Evolutionary conservation across 352 stramenopile genomes (phyloP), one percentile per base, ranked within the genome.

Genomic region (Globisporangium cederbergense): DNA sequence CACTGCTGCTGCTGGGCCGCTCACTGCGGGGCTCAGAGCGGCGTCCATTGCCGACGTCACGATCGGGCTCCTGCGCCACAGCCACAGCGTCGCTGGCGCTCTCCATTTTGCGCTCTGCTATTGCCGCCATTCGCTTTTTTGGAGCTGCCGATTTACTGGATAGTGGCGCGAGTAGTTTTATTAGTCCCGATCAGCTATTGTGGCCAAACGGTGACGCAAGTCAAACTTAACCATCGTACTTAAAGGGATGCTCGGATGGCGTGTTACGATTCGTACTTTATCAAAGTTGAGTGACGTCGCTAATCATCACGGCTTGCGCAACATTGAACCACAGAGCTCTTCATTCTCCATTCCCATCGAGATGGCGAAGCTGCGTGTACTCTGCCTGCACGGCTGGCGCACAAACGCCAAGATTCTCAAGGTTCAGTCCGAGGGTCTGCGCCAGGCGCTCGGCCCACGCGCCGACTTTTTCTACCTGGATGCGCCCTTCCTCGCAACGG

Each of bases 351-450:
- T 13, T 57, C 30, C 14, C 28, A 22, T 22, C n/a, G 57, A 40
- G 36, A 61, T 43, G 57, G 3, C 67, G 57, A 74, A 78, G 51
- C 80, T 93, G 61, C 85, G 85, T 22, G 78, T 92, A 67, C 71
- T 93, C 38, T 93, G 85, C 42, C 78, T 93, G 20, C 86, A 94
- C 54, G 83, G 86, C 20, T 94, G 80, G 80, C 80, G 86, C 58
- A 94, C 86, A 18, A 94, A 86, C 68, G 70, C 67, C n/a, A 67
- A 60, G 45, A 81, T 94, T 49, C 74, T 93, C 47, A 47, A 77
- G 59, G 61, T 75, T 13, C 86, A 94, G 71, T 84, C 79, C 9
- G 61, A 76, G 10, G 82, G 78, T 2, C 70, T 94, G 56, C 81
- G 73, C 11, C 53, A 81, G 16, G 79, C 80, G 16, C 78, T 94